Evolutionary conservation across 129 eudicot genomes (phyloP), one percentile per base, ranked within the genome.

Genomic region (Lactuca sativa): DNA sequence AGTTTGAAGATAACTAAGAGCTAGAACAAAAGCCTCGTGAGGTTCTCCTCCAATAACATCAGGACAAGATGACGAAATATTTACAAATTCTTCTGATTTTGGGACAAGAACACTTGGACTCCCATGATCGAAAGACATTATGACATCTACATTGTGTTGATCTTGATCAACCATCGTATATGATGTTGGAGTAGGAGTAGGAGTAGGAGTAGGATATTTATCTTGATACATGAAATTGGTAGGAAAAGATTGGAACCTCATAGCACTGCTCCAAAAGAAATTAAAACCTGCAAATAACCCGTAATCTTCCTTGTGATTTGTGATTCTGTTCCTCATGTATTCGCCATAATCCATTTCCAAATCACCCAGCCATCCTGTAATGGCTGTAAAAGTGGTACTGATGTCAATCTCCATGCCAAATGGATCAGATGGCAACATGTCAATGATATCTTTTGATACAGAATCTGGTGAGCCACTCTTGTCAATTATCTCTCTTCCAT

Each of bases 341-440:
- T 83, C 88, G 49, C 81, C 82, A 67, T 74, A 86, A 55, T 82
- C 91, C 57, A 74, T 73, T 62, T 86, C 85, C 62, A 86, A 52
- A 76, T 86, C 88, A 67, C 85, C 98, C 48, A 92, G 70, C 89
- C 81, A 85, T 15, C 85, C 90, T 3, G 85, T 79, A 68, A 89
- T 74, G 6, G 90, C 92, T 0, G 95, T 86, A 56, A 88, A 43
- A 8, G 97, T 88, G 14, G 88, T 77, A 25, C 84, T 70, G 57
- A 89, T 82, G 73, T 86, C 88, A 54, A 86, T 80, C 73, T 85
- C 86, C 98, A 89, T 89, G 62, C 85, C 91, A 55, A 92, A 92
- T 12, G 96, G 98, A 81, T 92, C 98, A 30, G 86, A 70, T 18
- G 98, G 98, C 82, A 92, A 83, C 41, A 84, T 73, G 66, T 86